Evolutionary conservation across 805 yeast genomes (phyloP), one percentile per base, ranked within the genome.

Genomic region (Cyberlindnera americana): DNA sequence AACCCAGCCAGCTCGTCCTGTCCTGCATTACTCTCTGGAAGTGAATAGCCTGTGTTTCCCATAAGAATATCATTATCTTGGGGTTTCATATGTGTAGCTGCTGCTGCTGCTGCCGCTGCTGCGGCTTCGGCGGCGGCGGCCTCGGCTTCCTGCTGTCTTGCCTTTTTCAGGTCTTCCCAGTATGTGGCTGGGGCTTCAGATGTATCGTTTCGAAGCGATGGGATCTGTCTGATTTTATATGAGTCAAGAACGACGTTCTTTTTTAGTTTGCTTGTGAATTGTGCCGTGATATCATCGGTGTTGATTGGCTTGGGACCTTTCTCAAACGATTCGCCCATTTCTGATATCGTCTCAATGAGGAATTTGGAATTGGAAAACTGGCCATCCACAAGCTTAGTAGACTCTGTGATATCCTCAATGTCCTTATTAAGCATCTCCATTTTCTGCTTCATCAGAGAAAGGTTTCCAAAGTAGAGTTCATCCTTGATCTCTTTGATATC

Each of bases 391-490:
- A 11, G 16, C 5, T 29, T 22, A 8, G 33, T 41, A 27, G 28
- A 29, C 19, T 42, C 28, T 18, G 37, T 35, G 22, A 55, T 14
- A 19, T 46, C 44, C 7, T 38, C 37, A 8, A 57, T 31, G 9
- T 53, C 54, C n/a, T 36, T 49, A n/a, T 53, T 42, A 6, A 51
- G 18, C 19, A 17, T 12, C n/a, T 35, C 41, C 17, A 44, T 17
- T 35, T 52, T 54, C 37, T 51, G 49, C 35, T 42, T 47, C 57
- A 56, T 56, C 21, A 52, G 19, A 2, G 34, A 38, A 9, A 47
- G 5, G 24, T 54, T 44, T 4, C 60, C 60, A 41, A 53, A 54
- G 38, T 54, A 56, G 11, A 56, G 19, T 29, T 53, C 57, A 15
- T 48, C 50, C 9, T 44, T 38, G 3, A 44, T 23, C 8, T 48